Evolutionary conservation across 1,139 yeast genomes (phyloP), one percentile per base, ranked within the genome.

Genomic region (Blastobotrys capitulatus): DNA sequence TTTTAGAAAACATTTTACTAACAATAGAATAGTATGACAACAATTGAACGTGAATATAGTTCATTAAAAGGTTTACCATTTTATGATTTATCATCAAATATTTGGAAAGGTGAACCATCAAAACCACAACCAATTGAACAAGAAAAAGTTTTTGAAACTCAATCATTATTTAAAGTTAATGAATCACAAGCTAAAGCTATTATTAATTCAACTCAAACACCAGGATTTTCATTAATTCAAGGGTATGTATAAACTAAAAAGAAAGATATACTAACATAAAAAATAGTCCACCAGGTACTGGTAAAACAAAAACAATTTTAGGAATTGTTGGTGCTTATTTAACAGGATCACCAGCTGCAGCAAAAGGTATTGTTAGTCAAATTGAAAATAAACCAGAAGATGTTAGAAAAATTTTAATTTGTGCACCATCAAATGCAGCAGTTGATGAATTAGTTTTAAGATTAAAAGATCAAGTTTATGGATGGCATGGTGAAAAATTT

Each of bases 391-490:
- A 35, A 25, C 42, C 44, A 13, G 46, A 43, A 12, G 53, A 65
- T 48, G 78, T 76, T 35, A 73, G 72, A 48, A 78, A 82, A 52
- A 79, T 94, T 2, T 71, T 94, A 48, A 82, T 94, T 29, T 94
- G 98, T 77, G 98, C 98, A 1, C 99, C 99, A 2, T 88, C 97
- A 65, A 94, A 94, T 70, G 99, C 99, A 0, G 99, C 99, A 9
- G 97, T 94, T 7, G 99, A 94, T 70, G 98, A 94, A 63, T 74
- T 94, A 57, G 95, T 90, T n/a, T 60, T 90, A 20, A 83, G 99
- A 65, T 71, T 94, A 53, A 81, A 86, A 57, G 75, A 73, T 31
- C 97, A 97, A 2, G 82, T 90, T 2, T 67, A 69, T 52, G 62
- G 64, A 8, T 66, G 77, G 2, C 69, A 72, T 22, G 96, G 96